phyloP scores from a whole-genome alignment of 1,139 yeast species.

The Hansenula sp. region DNA sequence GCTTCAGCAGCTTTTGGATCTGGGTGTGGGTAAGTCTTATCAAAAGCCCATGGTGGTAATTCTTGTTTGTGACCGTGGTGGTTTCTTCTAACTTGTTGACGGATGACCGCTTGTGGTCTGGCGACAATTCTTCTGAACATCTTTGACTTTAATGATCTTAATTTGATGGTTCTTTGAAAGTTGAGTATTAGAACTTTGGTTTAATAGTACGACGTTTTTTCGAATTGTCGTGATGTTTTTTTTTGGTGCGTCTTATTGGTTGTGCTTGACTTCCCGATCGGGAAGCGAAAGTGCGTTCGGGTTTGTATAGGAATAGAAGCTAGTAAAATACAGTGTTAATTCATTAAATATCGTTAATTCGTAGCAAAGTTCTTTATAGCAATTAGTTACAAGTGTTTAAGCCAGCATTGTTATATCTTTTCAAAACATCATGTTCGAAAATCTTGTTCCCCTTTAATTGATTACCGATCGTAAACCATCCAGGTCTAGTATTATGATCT shows the following conservation, averaged over 20 bases:
- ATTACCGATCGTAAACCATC: constrained; percentile 91
- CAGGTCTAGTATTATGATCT: constrained; percentile 78
- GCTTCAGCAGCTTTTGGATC: constrained; percentile 52
- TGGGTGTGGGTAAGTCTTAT: constrained; percentile 35
- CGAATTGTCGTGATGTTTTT: constrained; percentile 1
- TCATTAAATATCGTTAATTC: background rate
- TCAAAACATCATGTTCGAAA: constrained; percentile 53
- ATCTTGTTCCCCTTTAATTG: constrained; percentile 63
- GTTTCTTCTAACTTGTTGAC: constrained; percentile 9
- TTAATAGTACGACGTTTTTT: no score
- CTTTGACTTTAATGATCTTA: background rate
- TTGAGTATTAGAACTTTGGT: background rate
- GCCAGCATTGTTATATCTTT: constrained; percentile 22
- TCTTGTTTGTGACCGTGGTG: constrained; percentile 14
- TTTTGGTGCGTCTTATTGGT: constrained; percentile 11
- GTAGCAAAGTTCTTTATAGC: no score
- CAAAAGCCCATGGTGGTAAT: constrained; percentile 29
- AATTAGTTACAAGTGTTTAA: no score
- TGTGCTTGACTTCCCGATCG: constrained; percentile 13
- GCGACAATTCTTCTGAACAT: constrained; percentile 6
- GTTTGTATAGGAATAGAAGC: no score
- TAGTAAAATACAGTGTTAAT: no score
- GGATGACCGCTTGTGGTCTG: background rate
- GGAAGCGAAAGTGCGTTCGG: constrained; percentile 8
- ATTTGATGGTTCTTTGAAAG: background rate